Evolutionary conservation across 2,329 filamentous ascomycete species (phyloP).

Genomic region (Ascochyta fabae): DNA sequence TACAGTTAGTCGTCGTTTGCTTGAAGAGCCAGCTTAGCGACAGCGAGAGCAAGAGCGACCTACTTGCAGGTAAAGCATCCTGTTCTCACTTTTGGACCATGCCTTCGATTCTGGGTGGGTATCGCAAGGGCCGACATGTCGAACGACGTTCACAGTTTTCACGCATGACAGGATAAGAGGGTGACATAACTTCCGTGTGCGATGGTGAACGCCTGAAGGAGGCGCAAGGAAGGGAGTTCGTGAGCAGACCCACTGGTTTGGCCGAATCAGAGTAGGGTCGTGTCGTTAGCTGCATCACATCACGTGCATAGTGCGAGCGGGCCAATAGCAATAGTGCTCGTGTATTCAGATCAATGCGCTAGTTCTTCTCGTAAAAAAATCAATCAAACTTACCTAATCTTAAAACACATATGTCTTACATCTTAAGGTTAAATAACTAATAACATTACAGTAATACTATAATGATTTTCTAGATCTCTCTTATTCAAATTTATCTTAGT

Average conservation of each 20-base stretch:
- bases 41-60: background rate
- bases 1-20: background rate
- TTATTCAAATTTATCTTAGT: too few relatives aligned
- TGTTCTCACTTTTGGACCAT: conserved; percentile 31
- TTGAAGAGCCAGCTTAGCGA: background rate
- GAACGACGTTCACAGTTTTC: background rate
- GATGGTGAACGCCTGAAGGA: background rate
- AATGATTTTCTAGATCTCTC: too few relatives aligned
- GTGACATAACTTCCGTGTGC: background rate
- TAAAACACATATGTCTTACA: too few relatives aligned
- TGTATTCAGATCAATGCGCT: too few relatives aligned
- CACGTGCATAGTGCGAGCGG: conserved; percentile 11
- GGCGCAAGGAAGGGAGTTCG: background rate
- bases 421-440: too few relatives aligned
- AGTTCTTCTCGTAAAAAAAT: too few relatives aligned
- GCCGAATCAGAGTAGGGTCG: background rate
- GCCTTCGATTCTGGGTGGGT: conserved; percentile 15
- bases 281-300: background rate
- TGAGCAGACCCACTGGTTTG: background rate
- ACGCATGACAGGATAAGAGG: background rate
- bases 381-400: too few relatives aligned
- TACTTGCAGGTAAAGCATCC: conserved; percentile 39
- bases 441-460: too few relatives aligned
- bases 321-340: background rate
- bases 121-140: conserved; percentile 12